Percentiles rank a stretch among this genome's conserved stretches.
These are phyloP conservation scores for Magnusiomyces sp. DNA, from an alignment of 1,139 yeast species.

Conservation along the genomic window DNA sequence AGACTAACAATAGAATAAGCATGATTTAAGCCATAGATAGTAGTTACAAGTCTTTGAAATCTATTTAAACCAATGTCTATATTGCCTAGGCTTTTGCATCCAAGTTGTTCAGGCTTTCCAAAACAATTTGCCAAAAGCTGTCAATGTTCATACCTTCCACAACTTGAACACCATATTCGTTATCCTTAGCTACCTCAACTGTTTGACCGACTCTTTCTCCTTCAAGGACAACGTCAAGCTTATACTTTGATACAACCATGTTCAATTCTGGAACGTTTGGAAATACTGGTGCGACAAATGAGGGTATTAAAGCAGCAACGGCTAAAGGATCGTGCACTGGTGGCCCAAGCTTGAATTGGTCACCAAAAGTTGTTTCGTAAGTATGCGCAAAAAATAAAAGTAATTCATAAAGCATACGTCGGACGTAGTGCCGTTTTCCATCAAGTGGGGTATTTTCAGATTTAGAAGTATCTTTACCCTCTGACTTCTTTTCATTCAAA, in stretches of 20 bases:
- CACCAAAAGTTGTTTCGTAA: slow-evolving; percentile 39
- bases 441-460: slow-evolving; percentile 23
- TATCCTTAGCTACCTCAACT: slow-evolving; percentile 26
- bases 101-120: slow-evolving; percentile 34
- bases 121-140: slow-evolving; percentile 47
- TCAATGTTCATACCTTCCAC: slow-evolving; percentile 39
- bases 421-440: slow-evolving; percentile 29
- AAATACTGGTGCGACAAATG: slow-evolving; percentile 27
- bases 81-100: slow-evolving; percentile 14
- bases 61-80: too few species aligned
- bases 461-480: slow-evolving; percentile 24
- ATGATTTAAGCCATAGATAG: too few species aligned
- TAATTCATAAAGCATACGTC: slow-evolving; percentile 50
- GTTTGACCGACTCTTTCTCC: slow-evolving; percentile 25
- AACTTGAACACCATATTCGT: slow-evolving; percentile 37
- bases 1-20: too few species aligned
- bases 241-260: slow-evolving; percentile 32
- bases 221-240: slow-evolving; percentile 32
- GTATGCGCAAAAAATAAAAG: slow-evolving; percentile 46
- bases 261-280: slow-evolving; percentile 23
- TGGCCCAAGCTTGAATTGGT: slow-evolving; percentile 45
- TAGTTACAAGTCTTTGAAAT: too few species aligned
- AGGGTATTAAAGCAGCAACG: slow-evolving; percentile 48
- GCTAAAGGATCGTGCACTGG: slow-evolving; percentile 83
- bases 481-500: slow-evolving; percentile 17